Evolutionary conservation across 2,329 filamentous ascomycete species (phyloP).

Genomic region (Ascochyta clinopodiicola): DNA sequence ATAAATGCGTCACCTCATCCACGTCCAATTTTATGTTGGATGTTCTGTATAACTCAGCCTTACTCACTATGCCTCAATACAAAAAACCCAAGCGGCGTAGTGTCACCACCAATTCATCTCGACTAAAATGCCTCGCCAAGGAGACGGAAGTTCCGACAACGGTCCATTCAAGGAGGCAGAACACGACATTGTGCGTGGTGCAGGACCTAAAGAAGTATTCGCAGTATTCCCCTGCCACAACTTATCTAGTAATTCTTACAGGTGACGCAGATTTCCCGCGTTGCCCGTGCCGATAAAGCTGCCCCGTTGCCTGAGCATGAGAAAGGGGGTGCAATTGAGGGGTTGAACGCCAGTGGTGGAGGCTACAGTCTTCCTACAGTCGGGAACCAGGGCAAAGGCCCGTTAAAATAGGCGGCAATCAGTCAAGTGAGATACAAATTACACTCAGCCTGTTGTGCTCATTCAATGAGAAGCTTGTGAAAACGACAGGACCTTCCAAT

Average conservation of each 20-base stretch:
- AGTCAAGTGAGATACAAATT: no score
- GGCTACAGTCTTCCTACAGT: background rate
- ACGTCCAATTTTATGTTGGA: no score
- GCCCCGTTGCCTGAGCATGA: background rate
- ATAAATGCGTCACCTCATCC: no score
- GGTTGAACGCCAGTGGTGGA: background rate
- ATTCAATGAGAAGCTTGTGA: no score
- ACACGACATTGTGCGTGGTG: background rate
- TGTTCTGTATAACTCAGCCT: no score
- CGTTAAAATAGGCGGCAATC: background rate
- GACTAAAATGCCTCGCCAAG: background rate
- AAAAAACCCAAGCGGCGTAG: no score
- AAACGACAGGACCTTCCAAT: no score
- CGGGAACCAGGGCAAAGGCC: background rate
- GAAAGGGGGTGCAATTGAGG: background rate
- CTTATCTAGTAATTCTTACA: background rate
- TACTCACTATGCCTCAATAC: no score
- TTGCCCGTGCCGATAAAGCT: background rate
- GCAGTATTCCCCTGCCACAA: background rate
- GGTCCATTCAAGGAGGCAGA: background rate
- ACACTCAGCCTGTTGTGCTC: no score
- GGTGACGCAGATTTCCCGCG: background rate
- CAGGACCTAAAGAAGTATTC: background rate
- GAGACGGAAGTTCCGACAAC: constrained; percentile 3
- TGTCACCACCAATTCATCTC: no score